Evolutionary conservation across 805 yeast genomes (phyloP).

Genomic region (Kodamaea hsintzibuensis): DNA sequence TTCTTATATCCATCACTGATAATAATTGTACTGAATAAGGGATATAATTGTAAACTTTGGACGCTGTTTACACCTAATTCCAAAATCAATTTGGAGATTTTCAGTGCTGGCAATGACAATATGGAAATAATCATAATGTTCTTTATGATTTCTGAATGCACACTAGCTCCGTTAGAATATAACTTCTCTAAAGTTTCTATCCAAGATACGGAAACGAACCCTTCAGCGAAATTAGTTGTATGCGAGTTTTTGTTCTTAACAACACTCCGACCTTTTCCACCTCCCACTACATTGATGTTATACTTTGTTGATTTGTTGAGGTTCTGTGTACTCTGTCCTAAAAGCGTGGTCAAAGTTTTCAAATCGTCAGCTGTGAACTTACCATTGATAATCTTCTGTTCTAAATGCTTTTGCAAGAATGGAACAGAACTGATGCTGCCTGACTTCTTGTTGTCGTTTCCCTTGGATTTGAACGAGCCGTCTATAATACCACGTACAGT

Average conservation of each 20-base stretch:
- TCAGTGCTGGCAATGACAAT: constrained; percentile 46
- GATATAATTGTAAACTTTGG: constrained; percentile 46
- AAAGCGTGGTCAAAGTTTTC: constrained; percentile 43
- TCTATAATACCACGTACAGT: constrained; percentile 54
- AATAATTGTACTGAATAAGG: constrained; percentile 56
- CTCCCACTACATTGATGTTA: constrained; percentile 17
- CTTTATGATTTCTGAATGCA: constrained; percentile 46
- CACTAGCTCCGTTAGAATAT: constrained; percentile 57
- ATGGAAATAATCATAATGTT: constrained; percentile 55
- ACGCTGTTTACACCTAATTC: constrained; percentile 47
- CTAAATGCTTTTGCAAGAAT: constrained; percentile 53
- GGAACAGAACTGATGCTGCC: constrained; percentile 48
- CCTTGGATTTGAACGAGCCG: constrained; percentile 51
- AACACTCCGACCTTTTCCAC: constrained; percentile 16
- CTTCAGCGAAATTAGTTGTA: constrained; percentile 47
- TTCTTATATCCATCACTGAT: constrained; percentile 48
- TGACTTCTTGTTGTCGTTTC: constrained; percentile 50
- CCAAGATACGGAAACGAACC: constrained; percentile 59
- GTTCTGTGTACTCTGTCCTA: constrained; percentile 41
- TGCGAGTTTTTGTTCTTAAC: constrained; percentile 25
- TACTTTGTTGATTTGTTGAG: constrained; percentile 11
- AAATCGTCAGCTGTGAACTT: constrained; percentile 50
- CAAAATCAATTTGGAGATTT: constrained; percentile 43
- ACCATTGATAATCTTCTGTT: constrained; percentile 45
- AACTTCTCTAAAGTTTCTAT: constrained; percentile 56